Evolutionary conservation across 225 moss, liverwort and hornwort species (phyloP).

Genomic region (Physcomitrellopsis africana): DNA sequence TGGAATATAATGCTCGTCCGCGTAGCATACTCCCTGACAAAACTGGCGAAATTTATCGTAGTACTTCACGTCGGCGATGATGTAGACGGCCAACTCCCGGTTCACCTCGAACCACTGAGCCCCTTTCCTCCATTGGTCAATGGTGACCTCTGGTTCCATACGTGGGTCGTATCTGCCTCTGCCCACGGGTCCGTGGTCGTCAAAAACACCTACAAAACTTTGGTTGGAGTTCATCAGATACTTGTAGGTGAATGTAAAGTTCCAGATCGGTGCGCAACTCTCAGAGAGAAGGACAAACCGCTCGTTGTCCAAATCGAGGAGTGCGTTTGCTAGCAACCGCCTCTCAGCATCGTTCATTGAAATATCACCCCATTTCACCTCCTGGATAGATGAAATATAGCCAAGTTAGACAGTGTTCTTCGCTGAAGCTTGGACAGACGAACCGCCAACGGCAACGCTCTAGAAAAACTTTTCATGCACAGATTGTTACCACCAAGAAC

Average conservation of each 20-base stretch:
- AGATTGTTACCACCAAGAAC: too few relatives aligned
- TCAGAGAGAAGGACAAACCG: constrained; percentile 83
- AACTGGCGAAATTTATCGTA: constrained; percentile 61
- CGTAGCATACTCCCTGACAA: constrained; percentile 58
- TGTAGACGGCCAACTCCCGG: constrained; percentile 54
- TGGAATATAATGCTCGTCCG: constrained; percentile 69
- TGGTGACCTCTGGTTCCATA: constrained; percentile 58
- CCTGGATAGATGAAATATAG: constrained; percentile 29
- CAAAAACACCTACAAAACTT: constrained; percentile 64
- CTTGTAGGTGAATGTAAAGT: constrained; percentile 64
- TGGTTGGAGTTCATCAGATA: constrained; percentile 48
- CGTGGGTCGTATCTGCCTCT: constrained; percentile 49
- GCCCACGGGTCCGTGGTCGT: constrained; percentile 58
- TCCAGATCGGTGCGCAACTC: constrained; percentile 75
- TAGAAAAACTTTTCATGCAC: too few relatives aligned
- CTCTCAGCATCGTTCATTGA: constrained; percentile 71
- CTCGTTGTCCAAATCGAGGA: constrained; percentile 79
- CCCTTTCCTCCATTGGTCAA: constrained; percentile 64
- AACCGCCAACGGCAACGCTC: too few relatives aligned
- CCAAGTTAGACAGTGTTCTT: background rate
- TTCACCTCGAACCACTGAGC: constrained; percentile 71
- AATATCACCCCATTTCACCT: constrained; percentile 65
- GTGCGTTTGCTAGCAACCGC: constrained; percentile 76
- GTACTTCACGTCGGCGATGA: constrained; percentile 54
- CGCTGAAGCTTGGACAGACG: background rate